Base-by-base conservation (phyloP, 2,329 filamentous ascomycete species). In the Pseudogymnoascus verrucosus region DNA sequence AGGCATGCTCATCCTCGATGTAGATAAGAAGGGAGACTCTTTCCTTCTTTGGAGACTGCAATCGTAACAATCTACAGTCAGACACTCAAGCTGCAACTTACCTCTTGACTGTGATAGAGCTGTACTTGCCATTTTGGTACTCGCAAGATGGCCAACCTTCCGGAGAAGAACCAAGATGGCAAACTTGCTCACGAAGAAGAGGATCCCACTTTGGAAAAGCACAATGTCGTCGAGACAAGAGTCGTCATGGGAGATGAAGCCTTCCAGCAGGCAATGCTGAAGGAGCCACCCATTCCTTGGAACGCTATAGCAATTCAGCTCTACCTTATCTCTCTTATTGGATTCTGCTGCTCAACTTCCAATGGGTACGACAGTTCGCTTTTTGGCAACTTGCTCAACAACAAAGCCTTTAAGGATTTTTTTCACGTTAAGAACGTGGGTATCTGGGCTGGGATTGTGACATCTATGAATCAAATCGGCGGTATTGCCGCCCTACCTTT, bases 261-360 rank as follows among this genome's bases (percentile, higher is more conserved):
- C 61, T 84, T 79, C 72, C 78, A 80, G 67, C 79, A 84, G 71
- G 82, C 83, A 21, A 76, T 80, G 72, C 69, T 82, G 69, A 80
- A 80, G 73, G 82, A 84, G 69, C 78, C 80, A 8, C 77, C 79
- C 26, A 72, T 67, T 31, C 72, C 78, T 59, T 80, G 74, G 71
- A 76, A 73, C 61, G 76, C 37, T 71, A 65, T 36, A 65, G 72
- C 78, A 57, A 60, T 78, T 63, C 66, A 79, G 67, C 71, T 80
- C 66, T 81, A 80, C 65, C 66, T 67, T 62, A 77, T 78, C 69
- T 81, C 77, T 64, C 68, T 80, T 64, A 67, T 81, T 51, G 78
- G 78, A 40, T 81, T 80, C 70, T 78, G 80, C 69, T 80, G 79
- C 69, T 78, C 78, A 10, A 79, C 77, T 57, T 81, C 81, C 76